These are phyloP conservation scores for Vaccinium macrocarpon DNA, from an alignment of 148 eudicot genomes.

Conservation along the genomic window DNA sequence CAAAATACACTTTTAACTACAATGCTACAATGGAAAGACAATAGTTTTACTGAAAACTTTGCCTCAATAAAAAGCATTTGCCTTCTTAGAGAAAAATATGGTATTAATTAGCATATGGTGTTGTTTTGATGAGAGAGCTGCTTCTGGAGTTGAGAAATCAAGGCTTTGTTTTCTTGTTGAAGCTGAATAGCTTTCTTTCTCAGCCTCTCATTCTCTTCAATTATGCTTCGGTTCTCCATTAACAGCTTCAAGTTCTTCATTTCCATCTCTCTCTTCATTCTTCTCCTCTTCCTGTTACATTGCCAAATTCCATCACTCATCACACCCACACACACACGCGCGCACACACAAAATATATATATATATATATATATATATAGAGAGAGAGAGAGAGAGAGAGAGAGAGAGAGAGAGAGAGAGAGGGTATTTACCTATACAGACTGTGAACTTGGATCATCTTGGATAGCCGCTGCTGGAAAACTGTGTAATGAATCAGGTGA, in stretches of 20 bases:
- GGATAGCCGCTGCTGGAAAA: slow-evolving; percentile 13
- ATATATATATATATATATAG: not conserved
- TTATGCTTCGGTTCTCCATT: slow-evolving; percentile 42
- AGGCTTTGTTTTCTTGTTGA: slow-evolving; percentile 43
- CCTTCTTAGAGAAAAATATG: not conserved
- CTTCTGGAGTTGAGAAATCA: slow-evolving; percentile 39
- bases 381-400: not conserved
- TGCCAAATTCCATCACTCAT: not conserved
- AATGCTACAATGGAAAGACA: no score
- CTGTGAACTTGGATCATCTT: slow-evolving; percentile 18
- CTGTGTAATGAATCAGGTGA: slow-evolving; percentile 3
- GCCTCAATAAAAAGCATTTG: not conserved
- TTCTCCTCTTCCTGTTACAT: slow-evolving; percentile 29
- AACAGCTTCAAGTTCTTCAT: slow-evolving; percentile 57
- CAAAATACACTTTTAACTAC: no score
- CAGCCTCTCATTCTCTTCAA: slow-evolving; percentile 52
- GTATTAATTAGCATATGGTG: not conserved
- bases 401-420: slow-evolving; percentile 8
- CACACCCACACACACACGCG: no score
- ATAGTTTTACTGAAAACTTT: no score
- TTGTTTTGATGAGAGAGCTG: slow-evolving; percentile 9
- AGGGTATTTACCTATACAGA: slow-evolving; percentile 25
- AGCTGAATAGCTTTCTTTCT: slow-evolving; percentile 47
- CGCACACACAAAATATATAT: no score
- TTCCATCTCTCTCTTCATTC: slow-evolving; percentile 27